Conservation (phyloP, 192 early-diverging fungal species). For the Coemansia furcata region DNA sequence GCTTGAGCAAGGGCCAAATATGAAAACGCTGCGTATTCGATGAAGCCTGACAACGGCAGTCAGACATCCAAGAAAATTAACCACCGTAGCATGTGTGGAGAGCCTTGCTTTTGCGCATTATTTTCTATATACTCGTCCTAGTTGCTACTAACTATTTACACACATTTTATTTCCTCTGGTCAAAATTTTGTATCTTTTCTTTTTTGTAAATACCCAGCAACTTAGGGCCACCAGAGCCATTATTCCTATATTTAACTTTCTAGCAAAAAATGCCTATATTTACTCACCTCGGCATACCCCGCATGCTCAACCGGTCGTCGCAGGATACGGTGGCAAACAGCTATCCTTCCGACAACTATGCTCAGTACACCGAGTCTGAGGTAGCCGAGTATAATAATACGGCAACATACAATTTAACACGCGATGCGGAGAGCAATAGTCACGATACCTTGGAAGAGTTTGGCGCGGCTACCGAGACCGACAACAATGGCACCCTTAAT, state of each 20-base stretch:
- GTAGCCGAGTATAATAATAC: background rate
- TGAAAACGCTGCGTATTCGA: background rate
- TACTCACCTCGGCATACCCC: slow-evolving; percentile 1
- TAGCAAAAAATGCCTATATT: background rate
- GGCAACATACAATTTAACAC: background rate
- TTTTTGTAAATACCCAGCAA: slow-evolving; percentile 1
- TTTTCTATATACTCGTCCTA: background rate
- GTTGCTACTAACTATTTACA: background rate
- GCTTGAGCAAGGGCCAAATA: background rate
- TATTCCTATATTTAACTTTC: background rate
- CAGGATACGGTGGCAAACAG: background rate
- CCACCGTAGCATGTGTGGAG: background rate
- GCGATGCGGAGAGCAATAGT: background rate
- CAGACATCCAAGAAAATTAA: background rate
- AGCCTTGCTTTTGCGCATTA: background rate
- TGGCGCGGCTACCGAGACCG: background rate
- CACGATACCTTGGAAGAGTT: background rate
- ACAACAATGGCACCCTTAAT: slow-evolving; percentile 6
- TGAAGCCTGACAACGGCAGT: background rate
- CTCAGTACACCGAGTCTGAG: slow-evolving; percentile 5
- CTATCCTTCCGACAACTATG: background rate
- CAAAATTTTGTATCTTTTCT: background rate
- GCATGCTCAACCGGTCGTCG: slow-evolving; percentile 2
- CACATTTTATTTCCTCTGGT: background rate
- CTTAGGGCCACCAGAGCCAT: background rate